phyloP scores from a whole-genome alignment of 345 rosid species.

The Citropsis articulata region DNA sequence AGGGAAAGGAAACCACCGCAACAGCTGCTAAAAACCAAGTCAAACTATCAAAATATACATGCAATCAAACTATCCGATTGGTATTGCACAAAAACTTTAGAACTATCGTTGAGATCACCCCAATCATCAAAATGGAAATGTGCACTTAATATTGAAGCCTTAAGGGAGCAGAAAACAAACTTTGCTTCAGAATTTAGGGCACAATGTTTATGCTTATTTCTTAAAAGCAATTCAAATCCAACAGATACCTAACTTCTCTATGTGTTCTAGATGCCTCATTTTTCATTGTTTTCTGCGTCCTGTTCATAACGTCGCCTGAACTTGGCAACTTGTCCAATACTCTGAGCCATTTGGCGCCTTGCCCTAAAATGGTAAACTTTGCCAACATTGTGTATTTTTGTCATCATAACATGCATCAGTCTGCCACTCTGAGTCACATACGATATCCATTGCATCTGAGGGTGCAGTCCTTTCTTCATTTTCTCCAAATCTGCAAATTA shows the following conservation, averaged over 20 bases:
- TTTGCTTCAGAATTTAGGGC: neutral
- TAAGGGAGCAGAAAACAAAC: neutral
- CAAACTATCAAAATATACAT: neutral
- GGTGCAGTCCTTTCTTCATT: conserved; percentile 97
- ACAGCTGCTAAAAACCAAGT: too few relatives aligned
- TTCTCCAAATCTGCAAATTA: conserved; percentile 20
- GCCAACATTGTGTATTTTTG: conserved; percentile 74
- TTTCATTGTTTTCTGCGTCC: conserved; percentile 30
- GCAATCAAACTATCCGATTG: neutral
- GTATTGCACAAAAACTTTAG: neutral
- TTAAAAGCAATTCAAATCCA: neutral
- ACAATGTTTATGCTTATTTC: conserved; percentile 6
- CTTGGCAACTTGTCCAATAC: conserved; percentile 81
- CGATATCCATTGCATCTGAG: conserved; percentile 96
- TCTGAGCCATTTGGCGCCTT: conserved; percentile 84
- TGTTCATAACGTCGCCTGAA: conserved; percentile 70
- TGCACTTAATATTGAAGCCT: neutral
- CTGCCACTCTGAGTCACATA: conserved; percentile 90
- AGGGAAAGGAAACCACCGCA: too few relatives aligned
- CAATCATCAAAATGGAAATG: neutral
- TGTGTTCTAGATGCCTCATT: conserved; percentile 7
- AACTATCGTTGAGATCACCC: neutral
- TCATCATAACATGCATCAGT: conserved; percentile 86
- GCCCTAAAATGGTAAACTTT: conserved; percentile 88
- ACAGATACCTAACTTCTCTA: neutral